Evolutionary conservation across 1,139 yeast species (phyloP).

Genomic region (Yamadazyma pseudoaaseri): DNA sequence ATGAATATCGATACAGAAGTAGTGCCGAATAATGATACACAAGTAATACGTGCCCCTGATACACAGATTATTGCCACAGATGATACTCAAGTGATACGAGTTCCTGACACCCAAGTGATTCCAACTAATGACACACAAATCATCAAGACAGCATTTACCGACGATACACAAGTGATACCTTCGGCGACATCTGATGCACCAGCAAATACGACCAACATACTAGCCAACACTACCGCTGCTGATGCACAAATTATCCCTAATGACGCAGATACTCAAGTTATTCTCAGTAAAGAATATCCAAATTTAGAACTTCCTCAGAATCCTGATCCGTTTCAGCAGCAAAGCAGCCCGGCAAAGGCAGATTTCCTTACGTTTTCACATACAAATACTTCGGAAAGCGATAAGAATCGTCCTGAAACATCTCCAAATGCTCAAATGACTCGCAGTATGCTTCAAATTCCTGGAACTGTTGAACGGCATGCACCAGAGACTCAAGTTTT

Average conservation of each 20-base stretch:
- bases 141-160: too few species aligned
- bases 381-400: constrained; percentile 1
- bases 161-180: not conserved
- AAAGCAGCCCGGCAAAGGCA: constrained; percentile 2
- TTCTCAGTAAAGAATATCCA: too few species aligned
- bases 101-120: too few species aligned
- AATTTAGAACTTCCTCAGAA: not conserved
- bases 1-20: constrained; percentile 6
- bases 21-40: constrained; percentile 1
- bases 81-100: too few species aligned
- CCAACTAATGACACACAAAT: not conserved
- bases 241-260: not conserved
- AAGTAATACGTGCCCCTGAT: not conserved
- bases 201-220: not conserved
- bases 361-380: constrained; percentile 8
- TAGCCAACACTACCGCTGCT: constrained; percentile 1
- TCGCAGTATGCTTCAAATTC: constrained; percentile 13
- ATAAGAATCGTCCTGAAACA: not conserved
- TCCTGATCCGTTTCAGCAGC: not conserved
- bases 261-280: not conserved
- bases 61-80: not conserved
- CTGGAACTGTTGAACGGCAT: constrained; percentile 15
- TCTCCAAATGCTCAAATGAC: constrained; percentile 3
- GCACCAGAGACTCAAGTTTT: constrained; percentile 16
- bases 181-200: not conserved